phyloP scores from a whole-genome alignment of 1,284 basidiomycete species.

The Malassezia japonica region DNA sequence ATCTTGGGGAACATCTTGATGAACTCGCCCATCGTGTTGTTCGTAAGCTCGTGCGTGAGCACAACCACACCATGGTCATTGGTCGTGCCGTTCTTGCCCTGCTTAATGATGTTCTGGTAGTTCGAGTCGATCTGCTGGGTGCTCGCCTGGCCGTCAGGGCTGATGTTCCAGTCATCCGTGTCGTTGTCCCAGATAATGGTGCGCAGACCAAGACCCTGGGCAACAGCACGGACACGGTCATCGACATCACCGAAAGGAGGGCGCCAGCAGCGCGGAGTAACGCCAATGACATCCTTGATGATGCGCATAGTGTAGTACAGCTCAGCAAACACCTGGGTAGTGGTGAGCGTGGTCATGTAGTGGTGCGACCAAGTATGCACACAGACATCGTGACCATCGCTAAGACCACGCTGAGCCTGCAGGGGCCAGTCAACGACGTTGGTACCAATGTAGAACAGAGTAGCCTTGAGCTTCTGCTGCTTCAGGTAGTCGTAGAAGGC shows the following conservation, averaged over 20 bases:
- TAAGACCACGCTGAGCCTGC: conserved; percentile 52
- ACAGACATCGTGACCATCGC: conserved; percentile 41
- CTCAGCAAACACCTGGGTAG: conserved; percentile 54
- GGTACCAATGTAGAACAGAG: conserved; percentile 52
- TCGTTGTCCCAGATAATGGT: conserved; percentile 54
- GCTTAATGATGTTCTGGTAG: conserved; percentile 51
- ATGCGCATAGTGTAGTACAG: conserved; percentile 54
- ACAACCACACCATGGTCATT: conserved; percentile 22
- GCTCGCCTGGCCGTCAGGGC: conserved; percentile 45
- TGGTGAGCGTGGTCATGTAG: conserved; percentile 52
- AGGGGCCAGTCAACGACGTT: conserved; percentile 55
- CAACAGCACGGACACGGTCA: conserved; percentile 54
- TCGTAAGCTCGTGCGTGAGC: conserved; percentile 45
- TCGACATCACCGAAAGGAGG: conserved; percentile 54
- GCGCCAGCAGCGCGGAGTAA: conserved; percentile 52
- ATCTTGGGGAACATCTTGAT: conserved; percentile 34
- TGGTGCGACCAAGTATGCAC: conserved; percentile 50
- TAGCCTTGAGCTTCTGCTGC: conserved; percentile 52
- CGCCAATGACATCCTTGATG: conserved; percentile 53
- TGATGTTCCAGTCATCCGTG: conserved; percentile 50
- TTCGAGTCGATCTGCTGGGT: conserved; percentile 48
- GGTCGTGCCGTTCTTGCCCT: conserved; percentile 46
- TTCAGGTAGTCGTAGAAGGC: conserved; percentile 53
- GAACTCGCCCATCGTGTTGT: conserved; percentile 36
- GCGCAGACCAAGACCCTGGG: conserved; percentile 51